Evolutionary conservation across 139 green algal species (phyloP), one percentile per base, ranked within the genome.

Genomic region (Chlamydomonas sphaeroides): DNA sequence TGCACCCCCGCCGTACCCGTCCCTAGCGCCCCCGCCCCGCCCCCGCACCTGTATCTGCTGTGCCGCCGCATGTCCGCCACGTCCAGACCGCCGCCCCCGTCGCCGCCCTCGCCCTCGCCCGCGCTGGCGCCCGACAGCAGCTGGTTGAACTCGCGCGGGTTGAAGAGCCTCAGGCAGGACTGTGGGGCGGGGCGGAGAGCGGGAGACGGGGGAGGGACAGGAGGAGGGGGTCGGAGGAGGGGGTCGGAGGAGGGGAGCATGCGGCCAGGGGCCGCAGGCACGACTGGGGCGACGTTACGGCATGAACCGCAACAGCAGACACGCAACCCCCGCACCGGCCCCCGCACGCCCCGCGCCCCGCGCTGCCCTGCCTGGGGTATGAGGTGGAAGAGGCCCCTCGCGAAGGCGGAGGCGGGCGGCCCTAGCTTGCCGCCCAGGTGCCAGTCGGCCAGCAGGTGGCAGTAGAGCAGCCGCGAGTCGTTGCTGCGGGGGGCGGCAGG

Each of bases 71-170:
- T 87, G 84, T 99, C 96, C 0, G 88, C 85, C 35, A 98, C 83
- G 78, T 98, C 93, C 32, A 92, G 62, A 1, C 62, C 62, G 4
- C 28, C 42, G 2, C 30, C 32, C 39, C 76, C 76, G 38, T 15
- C 78, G 23, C 79, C 88, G 3, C 85, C 86, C 3, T 84, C 80
- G 42, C 94, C 95, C 0, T 87, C 89, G 18, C 80, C 84, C 21
- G 80, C 84, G 5, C 67, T 56, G 1, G 83, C 88, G 11, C 89
- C 89, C 25, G 65, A 87, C 41, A 93, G 74, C 30, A 98, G 86
- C 83, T 92, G 77, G 72, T 98, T 98, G 35, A 98, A 84, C 90
- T 99, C 97, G 2, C 80, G 67, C 2, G 93, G 85, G 78, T 86
- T 95, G 93, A 99, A 99, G 42, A 99, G 83, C 25, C 86, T 59